phyloP scores from a whole-genome alignment of 768 basidiomycete genomes.

The Tulasnella sp. region DNA sequence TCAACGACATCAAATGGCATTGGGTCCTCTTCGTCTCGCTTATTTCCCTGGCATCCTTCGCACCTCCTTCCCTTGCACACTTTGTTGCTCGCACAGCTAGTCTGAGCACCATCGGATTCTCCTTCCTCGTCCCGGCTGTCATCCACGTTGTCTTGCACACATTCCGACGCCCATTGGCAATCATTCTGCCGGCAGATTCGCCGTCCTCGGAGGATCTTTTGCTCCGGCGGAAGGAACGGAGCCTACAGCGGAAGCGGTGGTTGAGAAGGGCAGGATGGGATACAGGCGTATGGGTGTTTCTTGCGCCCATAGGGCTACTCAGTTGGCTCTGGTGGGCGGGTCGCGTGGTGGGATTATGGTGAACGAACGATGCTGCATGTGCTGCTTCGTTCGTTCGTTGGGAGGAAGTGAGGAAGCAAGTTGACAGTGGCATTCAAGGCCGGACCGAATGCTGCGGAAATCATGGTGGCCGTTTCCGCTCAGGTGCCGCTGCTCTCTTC shows the following conservation, averaged over 20 bases:
- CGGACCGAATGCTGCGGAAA: too few relatives aligned
- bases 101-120: not conserved
- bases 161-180: constrained; percentile 3
- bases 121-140: constrained; percentile 5
- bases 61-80: not conserved
- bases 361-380: not conserved
- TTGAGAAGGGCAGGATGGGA: constrained; percentile 11
- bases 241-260: constrained; percentile 9
- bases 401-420: too few relatives aligned
- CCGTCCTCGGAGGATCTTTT: constrained; percentile 7
- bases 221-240: constrained; percentile 13
- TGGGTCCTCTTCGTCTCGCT: constrained; percentile 13
- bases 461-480: too few relatives aligned
- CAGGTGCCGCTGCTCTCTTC: too few relatives aligned
- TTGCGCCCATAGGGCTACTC: constrained; percentile 1
- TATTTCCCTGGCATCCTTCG: constrained; percentile 5
- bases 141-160: constrained; percentile 7
- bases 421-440: too few relatives aligned
- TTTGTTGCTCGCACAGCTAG: not conserved
- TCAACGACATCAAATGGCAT: constrained; percentile 13
- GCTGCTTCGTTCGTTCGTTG: too few relatives aligned
- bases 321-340: constrained; percentile 14
- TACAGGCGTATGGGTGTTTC: constrained; percentile 8
- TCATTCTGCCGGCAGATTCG: not conserved
- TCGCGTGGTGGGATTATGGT: constrained; percentile 5